A percentile compares a stretch with the other conserved stretches of the same genome.
Evolutionary conservation across 805 yeast genomes (phyloP).

Genomic region (Kodamaea fukazawae): DNA sequence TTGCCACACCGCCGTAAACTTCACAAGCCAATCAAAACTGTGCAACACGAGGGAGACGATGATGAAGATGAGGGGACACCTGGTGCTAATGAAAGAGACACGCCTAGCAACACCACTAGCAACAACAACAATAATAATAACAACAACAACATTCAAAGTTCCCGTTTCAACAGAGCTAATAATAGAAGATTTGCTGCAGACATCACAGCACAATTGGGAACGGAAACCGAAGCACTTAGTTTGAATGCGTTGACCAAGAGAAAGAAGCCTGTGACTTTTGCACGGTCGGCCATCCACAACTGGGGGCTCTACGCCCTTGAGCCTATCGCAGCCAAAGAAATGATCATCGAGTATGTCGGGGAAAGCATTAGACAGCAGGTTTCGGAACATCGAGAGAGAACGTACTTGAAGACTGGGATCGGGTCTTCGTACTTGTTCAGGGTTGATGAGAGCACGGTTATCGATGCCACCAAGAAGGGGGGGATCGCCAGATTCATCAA

Average conservation of each 20-base stretch:
- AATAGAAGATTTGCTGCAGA: conserved; percentile 89
- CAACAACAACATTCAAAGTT: conserved; percentile 52
- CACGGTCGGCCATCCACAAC: conserved; percentile 93
- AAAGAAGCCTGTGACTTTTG: conserved; percentile 93
- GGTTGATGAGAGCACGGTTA: conserved; percentile 89
- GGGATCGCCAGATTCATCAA: conserved; percentile 96
- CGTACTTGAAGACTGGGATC: conserved; percentile 84
- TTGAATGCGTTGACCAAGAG: conserved; percentile 86
- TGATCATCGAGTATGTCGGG: conserved; percentile 98
- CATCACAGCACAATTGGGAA: conserved; percentile 77
- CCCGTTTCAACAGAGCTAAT: conserved; percentile 82
- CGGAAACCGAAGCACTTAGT: conserved; percentile 77
- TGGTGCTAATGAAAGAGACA: conserved; percentile 12
- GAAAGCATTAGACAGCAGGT: conserved; percentile 91
- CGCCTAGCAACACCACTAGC: conserved; percentile 17
- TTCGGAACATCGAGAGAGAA: conserved; percentile 86
- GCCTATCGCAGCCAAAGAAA: conserved; percentile 92
- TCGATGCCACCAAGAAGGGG: conserved; percentile 96
- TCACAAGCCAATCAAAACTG: conserved; percentile 68
- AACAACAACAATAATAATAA: conserved; percentile 15
- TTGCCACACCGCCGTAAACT: conserved; percentile 76
- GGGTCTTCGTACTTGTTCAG: conserved; percentile 93
- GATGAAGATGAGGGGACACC: conserved; percentile 11
- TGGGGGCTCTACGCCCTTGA: conserved; percentile 98
- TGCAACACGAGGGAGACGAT: conserved; percentile 62